A percentile compares a stretch with the other conserved stretches of the same genome.
These are phyloP conservation scores for Mucor ambiguus DNA, from an alignment of 371 early-diverging fungal species.

Conservation along the genomic window DNA sequence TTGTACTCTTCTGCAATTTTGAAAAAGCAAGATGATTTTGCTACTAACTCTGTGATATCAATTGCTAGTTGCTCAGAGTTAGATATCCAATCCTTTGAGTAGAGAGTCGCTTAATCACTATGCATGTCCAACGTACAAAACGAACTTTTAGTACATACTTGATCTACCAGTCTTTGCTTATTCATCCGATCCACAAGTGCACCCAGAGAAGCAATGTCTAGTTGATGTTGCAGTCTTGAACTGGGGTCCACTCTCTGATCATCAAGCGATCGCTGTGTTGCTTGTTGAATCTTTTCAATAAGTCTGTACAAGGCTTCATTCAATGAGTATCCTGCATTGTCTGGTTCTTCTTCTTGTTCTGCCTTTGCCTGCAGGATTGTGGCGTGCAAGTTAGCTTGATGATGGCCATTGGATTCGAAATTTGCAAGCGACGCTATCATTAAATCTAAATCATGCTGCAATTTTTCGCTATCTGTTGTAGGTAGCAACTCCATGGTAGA, in stretches of 20 bases:
- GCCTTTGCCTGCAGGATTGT: not conserved
- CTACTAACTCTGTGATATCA: slow-evolving; percentile 8
- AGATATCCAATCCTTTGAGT: slow-evolving; percentile 7
- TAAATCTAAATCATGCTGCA: slow-evolving; percentile 3
- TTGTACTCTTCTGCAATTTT: not conserved
- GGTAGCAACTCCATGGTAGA: not conserved
- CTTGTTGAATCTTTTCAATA: slow-evolving; percentile 19
- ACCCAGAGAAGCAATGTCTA: slow-evolving; percentile 22
- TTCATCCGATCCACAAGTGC: slow-evolving; percentile 27
- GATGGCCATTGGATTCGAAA: too few relatives aligned
- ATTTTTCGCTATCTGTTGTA: not conserved
- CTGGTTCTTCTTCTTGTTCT: not conserved
- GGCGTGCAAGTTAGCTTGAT: not conserved
- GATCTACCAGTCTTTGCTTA: slow-evolving; percentile 29
- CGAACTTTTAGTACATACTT: slow-evolving; percentile 16
- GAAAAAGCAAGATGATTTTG: slow-evolving; percentile 13
- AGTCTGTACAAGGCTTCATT: slow-evolving; percentile 10
- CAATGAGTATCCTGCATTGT: not conserved
- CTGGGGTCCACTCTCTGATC: slow-evolving; percentile 27
- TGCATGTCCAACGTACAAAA: not conserved
- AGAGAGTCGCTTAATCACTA: not conserved
- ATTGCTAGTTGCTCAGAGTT: slow-evolving; percentile 8
- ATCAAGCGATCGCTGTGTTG: slow-evolving; percentile 28
- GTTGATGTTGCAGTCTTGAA: slow-evolving; percentile 20
- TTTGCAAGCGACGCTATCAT: slow-evolving; percentile 8